Evolutionary conservation across 176 grass and related monocot genomes (phyloP).

Genomic region (Bolboschoenus planiculmis): DNA sequence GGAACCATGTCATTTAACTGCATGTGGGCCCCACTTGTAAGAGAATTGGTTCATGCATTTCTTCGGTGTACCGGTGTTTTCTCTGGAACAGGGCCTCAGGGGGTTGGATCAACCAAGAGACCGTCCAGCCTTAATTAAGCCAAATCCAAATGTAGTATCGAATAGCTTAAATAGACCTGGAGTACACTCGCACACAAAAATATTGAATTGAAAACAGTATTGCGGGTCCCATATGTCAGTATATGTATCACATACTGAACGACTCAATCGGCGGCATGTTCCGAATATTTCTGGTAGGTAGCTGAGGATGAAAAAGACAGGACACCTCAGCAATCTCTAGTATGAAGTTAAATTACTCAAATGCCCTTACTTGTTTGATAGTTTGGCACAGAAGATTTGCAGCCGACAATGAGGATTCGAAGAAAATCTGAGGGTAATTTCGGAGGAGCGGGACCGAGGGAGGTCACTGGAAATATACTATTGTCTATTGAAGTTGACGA

Average conservation of each 20-base stretch:
- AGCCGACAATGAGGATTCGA: neutral
- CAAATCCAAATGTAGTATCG: neutral
- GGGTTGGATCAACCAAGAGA: neutral
- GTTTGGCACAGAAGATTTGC: neutral
- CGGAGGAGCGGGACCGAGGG: neutral
- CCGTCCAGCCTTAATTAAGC: slow-evolving; percentile 9
- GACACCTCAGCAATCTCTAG: neutral
- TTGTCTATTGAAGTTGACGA: neutral
- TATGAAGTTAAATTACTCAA: neutral
- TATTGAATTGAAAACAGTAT: too few relatives aligned
- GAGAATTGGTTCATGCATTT: neutral
- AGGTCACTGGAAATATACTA: neutral
- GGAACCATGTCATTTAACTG: neutral
- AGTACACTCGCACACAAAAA: neutral
- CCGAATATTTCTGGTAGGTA: neutral
- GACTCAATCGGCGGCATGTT: neutral
- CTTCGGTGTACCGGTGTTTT: neutral
- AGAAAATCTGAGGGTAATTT: slow-evolving; percentile 1
- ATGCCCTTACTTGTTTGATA: neutral
- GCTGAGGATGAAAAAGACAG: slow-evolving; percentile 11
- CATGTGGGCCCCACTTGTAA: neutral
- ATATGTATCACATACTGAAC: neutral
- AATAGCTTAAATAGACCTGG: neutral
- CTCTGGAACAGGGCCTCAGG: neutral
- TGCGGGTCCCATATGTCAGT: neutral